Base-by-base conservation (phyloP, 2,329 filamentous ascomycete genomes). In the Stagonosporopsis vannaccii region DNA sequence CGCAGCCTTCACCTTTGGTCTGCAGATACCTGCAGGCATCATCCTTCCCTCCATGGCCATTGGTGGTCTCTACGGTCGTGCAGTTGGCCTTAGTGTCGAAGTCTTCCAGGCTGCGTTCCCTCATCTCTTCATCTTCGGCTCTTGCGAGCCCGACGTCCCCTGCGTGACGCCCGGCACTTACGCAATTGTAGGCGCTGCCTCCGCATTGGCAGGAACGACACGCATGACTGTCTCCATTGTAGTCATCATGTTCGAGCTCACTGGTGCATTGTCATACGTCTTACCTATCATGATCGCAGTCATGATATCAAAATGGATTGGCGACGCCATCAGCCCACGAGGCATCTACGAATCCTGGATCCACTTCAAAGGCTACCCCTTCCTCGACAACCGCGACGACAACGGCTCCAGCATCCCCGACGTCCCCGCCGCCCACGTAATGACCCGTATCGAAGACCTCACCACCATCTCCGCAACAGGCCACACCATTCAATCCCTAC, bases 291-390 rank as follows among this genome's bases (percentile, higher is more conserved):
- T 99, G 95, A 91, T 99, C 62, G 92, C 93, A 39, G 95, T 99
- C 71, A 96, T 99, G 93, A 84, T 98, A 40, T 91, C 91, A 60
- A 99, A 99, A 79, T 99, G 95, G 95, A 92, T 97, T 23, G 95
- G 93, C 69, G 95, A 99, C 75, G 94, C 92, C 45, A 93, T 99
- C 75, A 92, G 91, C 23, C 91, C 91, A 52, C 87, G 90, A 45
- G 92, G 95, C 62, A 98, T 99, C 76, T 99, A 99, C 79, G 95
- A 99, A 75, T 90, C 90, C 51, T 99, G 95, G 95, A 99, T 99
- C 71, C 90, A 92, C 66, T 89, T 97, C 78, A 95, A 96, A 71
- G 92, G 91, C 64, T 99, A 98, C 73, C 95, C 95, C 0, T 97
- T 94, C 78, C 85, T 99, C 51, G 94, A 98, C 77, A 95, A 96